Conservation (phyloP, 495 filamentous ascomycete genomes). For the Talaromyces wortmannii region DNA sequence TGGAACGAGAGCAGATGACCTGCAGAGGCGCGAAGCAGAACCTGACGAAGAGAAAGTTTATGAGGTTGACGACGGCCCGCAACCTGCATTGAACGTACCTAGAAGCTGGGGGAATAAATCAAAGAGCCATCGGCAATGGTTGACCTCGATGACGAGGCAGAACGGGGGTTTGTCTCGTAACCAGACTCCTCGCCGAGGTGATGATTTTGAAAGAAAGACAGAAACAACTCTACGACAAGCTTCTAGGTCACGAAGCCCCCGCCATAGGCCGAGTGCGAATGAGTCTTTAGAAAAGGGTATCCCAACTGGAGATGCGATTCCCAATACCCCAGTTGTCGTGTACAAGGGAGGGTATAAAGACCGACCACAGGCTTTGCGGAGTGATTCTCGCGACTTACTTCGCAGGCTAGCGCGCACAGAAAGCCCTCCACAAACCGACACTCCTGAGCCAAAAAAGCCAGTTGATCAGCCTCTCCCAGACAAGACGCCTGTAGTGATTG, state of each 20-base stretch:
- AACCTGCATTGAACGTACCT: slow-evolving; percentile 49
- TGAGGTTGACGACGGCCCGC: slow-evolving; percentile 26
- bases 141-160: slow-evolving; percentile 28
- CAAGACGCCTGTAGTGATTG: slow-evolving; percentile 43
- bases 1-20: slow-evolving; percentile 38
- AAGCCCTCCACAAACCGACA: slow-evolving; percentile 31
- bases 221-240: slow-evolving; percentile 5
- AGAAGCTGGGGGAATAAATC: slow-evolving; percentile 52
- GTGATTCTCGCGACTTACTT: slow-evolving; percentile 62
- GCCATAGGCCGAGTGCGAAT: not conserved
- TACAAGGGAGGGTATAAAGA: slow-evolving; percentile 28
- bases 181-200: slow-evolving; percentile 3
- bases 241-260: slow-evolving; percentile 13
- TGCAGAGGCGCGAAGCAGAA: slow-evolving; percentile 34
- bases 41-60: slow-evolving; percentile 16
- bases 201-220: slow-evolving; percentile 2
- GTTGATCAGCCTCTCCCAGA: slow-evolving; percentile 25
- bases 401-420: slow-evolving; percentile 56
- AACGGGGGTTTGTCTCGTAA: slow-evolving; percentile 19
- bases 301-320: slow-evolving; percentile 28
- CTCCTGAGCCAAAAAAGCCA: slow-evolving; percentile 38
- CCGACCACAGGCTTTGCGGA: slow-evolving; percentile 26
- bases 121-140: slow-evolving; percentile 45
- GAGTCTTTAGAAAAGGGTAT: slow-evolving; percentile 12
- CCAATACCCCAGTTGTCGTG: slow-evolving; percentile 48